Conservation (phyloP, 352 stramenopile species). For the Globisporangium lucens region DNA sequence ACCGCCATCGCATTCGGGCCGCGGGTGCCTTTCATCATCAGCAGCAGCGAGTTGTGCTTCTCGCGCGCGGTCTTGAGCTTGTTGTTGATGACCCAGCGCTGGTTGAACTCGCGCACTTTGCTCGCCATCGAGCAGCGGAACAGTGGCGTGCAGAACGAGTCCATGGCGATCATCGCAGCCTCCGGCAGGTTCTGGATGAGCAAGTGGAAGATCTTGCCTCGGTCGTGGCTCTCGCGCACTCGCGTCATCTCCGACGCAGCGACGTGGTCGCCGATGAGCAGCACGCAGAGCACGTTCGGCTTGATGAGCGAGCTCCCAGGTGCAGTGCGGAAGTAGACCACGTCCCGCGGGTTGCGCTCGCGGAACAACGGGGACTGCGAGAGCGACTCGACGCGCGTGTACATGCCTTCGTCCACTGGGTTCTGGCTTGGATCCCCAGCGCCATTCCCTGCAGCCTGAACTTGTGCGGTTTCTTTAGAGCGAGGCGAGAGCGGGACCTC, state of each 20-base stretch:
- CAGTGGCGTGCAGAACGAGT: constrained; percentile 64
- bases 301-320: constrained; percentile 60
- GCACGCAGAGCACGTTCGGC: constrained; percentile 50
- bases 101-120: constrained; percentile 53
- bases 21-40: constrained; percentile 49
- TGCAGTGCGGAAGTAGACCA: constrained; percentile 67
- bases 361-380: constrained; percentile 46
- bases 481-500: constrained; percentile 4
- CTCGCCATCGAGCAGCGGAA: constrained; percentile 63
- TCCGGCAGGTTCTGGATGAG: constrained; percentile 67
- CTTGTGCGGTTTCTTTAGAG: neutral
- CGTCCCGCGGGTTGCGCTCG: constrained; percentile 54
- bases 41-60: constrained; percentile 39
- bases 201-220: constrained; percentile 69
- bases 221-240: constrained; percentile 49
- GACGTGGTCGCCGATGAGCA: constrained; percentile 66
- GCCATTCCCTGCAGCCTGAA: neutral
- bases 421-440: neutral
- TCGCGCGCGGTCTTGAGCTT: constrained; percentile 41
- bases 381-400: constrained; percentile 50
- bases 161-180: constrained; percentile 59
- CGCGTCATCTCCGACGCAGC: constrained; percentile 40
- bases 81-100: constrained; percentile 61
- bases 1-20: constrained; percentile 15
- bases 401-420: constrained; percentile 32